Evolutionary conservation across 208 protist genomes (phyloP).

Genomic region (Angomonas desouzai): DNA sequence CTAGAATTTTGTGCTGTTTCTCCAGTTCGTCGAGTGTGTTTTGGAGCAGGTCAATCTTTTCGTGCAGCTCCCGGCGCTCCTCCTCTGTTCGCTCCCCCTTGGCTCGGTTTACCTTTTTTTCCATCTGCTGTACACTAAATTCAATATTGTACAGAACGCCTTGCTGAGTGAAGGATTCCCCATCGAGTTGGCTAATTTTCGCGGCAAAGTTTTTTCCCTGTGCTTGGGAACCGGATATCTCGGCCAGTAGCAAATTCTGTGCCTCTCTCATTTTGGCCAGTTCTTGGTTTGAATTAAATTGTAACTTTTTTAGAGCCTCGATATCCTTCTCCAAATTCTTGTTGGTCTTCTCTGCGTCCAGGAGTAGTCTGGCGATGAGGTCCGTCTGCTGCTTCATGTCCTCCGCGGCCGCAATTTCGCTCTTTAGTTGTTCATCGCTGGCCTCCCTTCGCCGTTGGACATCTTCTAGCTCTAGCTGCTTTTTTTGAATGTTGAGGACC

Average conservation of each 20-base stretch:
- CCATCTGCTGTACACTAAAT: conserved; percentile 94
- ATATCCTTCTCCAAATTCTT: conserved; percentile 66
- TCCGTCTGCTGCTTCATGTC: conserved; percentile 65
- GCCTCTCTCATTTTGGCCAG: conserved; percentile 50
- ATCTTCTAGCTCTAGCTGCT: conserved; percentile 24
- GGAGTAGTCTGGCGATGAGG: conserved; percentile 56
- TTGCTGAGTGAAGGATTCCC: conserved; percentile 87
- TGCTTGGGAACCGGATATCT: conserved; percentile 81
- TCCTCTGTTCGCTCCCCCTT: conserved; percentile 90
- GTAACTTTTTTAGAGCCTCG: conserved; percentile 70
- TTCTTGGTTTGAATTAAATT: conserved; percentile 82
- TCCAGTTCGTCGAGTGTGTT: conserved; percentile 74
- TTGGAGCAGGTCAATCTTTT: conserved; percentile 85
- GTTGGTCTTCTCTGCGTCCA: conserved; percentile 46
- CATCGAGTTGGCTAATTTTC: conserved; percentile 83
- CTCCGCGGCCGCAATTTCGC: conserved; percentile 32
- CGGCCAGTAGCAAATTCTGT: conserved; percentile 70
- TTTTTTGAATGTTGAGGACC: conserved; percentile 28
- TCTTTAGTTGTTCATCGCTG: conserved; percentile 26
- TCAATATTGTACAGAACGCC: conserved; percentile 93
- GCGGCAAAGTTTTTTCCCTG: conserved; percentile 82
- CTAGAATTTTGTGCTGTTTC: conserved; percentile 72
- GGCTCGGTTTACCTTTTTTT: conserved; percentile 89
- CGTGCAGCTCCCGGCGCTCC: conserved; percentile 81
- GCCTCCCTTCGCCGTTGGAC: conserved; percentile 23